These are phyloP conservation scores for Microbotryomycetes sp. DNA, from an alignment of 1,284 basidiomycete species.

Conservation along the genomic window DNA sequence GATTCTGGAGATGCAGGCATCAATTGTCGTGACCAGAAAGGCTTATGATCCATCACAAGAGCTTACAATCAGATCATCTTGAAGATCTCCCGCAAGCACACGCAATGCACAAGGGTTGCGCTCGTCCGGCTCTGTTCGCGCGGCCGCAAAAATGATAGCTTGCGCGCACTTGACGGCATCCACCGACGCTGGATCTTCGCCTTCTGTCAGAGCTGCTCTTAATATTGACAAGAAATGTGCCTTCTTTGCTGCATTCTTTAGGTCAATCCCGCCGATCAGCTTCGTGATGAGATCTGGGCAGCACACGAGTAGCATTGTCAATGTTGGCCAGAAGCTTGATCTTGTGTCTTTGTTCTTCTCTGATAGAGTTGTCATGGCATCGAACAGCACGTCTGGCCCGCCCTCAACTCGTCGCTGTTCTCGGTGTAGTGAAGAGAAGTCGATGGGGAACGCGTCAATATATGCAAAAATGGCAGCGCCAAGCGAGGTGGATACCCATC, in stretches of 20 bases:
- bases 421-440: conserved; percentile 68
- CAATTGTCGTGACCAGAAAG: neutral
- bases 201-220: neutral
- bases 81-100: neutral
- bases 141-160: conserved; percentile 1
- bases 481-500: conserved; percentile 64
- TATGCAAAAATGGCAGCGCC: conserved; percentile 85
- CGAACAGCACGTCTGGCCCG: conserved; percentile 41
- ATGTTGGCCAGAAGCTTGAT: conserved; percentile 55
- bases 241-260: neutral
- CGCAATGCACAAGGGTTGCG: conserved; percentile 1
- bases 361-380: conserved; percentile 38
- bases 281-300: conserved; percentile 48
- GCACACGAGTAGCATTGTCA: conserved; percentile 54
- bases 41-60: neutral
- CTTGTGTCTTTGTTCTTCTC: conserved; percentile 26
- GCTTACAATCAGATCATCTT: conserved; percentile 2
- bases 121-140: conserved; percentile 3
- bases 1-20: neutral
- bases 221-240: neutral
- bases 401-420: conserved; percentile 39
- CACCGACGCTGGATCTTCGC: neutral
- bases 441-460: conserved; percentile 73
- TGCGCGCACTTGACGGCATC: neutral
- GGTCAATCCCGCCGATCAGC: neutral